A percentile compares a stretch with the other conserved stretches of the same genome.
phyloP scores from a whole-genome alignment of 352 stramenopile species.

The Elongisporangium prolatum region DNA sequence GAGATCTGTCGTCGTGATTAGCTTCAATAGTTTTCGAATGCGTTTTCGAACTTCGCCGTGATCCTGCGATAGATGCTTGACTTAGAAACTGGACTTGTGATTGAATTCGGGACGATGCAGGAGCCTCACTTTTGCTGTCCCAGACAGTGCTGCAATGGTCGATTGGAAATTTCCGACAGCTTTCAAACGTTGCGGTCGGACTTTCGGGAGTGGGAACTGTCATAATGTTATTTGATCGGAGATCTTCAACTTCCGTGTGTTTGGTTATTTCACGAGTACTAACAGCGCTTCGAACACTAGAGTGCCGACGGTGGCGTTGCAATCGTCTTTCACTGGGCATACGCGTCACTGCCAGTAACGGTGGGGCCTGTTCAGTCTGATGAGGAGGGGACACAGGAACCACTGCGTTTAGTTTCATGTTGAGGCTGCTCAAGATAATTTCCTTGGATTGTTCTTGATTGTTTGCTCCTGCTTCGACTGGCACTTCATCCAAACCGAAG shows the following conservation, averaged over 20 bases:
- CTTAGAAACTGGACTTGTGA: background rate
- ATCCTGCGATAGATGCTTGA: background rate
- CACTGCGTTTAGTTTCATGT: background rate
- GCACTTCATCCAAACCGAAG: slow-evolving; percentile 50
- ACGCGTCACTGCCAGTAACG: background rate
- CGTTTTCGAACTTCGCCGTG: too few species aligned
- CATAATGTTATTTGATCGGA: too few species aligned
- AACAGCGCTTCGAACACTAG: background rate
- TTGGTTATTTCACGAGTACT: background rate
- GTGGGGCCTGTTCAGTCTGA: background rate
- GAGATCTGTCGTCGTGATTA: slow-evolving; percentile 5
- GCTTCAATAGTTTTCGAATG: too few species aligned
- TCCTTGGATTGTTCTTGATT: too few species aligned
- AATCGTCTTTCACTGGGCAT: background rate
- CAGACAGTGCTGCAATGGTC: too few species aligned
- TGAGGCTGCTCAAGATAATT: background rate
- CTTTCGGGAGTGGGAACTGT: too few species aligned
- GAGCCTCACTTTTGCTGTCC: background rate
- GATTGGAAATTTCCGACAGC: background rate
- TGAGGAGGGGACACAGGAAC: background rate
- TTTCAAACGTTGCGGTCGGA: background rate
- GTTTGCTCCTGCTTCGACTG: slow-evolving; percentile 18
- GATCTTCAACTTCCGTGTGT: too few species aligned
- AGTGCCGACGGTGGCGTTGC: background rate
- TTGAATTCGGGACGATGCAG: too few species aligned